Base-by-base conservation (phyloP, 768 basidiomycete species). In the Trametes cubensis region DNA sequence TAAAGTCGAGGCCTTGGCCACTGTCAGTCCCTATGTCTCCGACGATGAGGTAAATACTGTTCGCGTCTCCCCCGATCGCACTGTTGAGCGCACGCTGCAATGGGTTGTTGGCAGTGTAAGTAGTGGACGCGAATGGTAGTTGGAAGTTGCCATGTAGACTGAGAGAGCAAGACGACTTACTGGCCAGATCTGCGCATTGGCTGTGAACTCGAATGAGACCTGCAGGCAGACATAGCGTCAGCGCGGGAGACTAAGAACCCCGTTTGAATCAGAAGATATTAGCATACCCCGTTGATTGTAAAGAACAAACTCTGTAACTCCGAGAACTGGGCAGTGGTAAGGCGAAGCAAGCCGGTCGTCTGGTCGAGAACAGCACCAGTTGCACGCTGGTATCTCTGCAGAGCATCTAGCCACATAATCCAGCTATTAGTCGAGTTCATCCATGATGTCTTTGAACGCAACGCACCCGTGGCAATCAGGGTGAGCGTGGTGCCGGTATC, bases 1-100 rank as follows among this genome's bases (percentile, higher is more conserved):
- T 77, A 63, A 85, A 84, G 73, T 84, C 82, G n/a, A 85, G 71
- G 15, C 83, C 85, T 61, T 77, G n/a, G 49, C 81, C 83, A 10
- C 75, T 68, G 28, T 66, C 63, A 1, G 73, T 64, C 28, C 83
- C 84, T 38, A 81, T 63, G 69, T 69, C 66, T 17, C 50, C 57
- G 51, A 79, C 73, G 54, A 80, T 68, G 34, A 76, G 72, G 69
- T 82, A 82, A 30, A 83, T 71, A 59, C 62, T 55, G 61, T 64
- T 46, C 0, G 66, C 39, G 6, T 61, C 69, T 38, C 82, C 81
- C 20, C 81, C 80, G 38, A 83, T 75, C 55, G 72, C 71, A 6
- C 73, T 72, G 72, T 82, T 82, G 44, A 83, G 75, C 14, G 77
- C 51, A 41, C 73, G 71, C 66, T 68, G 30, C 18, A 15, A 4